These are phyloP conservation scores for Paramecium sonneborni DNA, from an alignment of 73 alveolate species.

Conservation along the genomic window DNA sequence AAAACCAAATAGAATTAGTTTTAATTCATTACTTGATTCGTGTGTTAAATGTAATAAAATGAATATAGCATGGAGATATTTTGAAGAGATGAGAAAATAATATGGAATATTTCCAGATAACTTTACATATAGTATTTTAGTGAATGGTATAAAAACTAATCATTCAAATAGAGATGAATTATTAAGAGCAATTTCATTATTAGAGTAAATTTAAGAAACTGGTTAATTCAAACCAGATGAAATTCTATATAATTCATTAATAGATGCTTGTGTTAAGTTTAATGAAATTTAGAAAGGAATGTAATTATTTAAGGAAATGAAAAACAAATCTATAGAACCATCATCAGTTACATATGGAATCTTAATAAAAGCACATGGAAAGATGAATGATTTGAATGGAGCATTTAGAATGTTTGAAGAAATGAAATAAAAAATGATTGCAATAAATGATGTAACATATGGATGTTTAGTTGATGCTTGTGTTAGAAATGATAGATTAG, in stretches of 20 bases:
- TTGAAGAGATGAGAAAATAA: constrained; percentile 67
- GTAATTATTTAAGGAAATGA: constrained; percentile 90
- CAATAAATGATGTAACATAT: constrained; percentile 69
- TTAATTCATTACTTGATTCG: constrained; percentile 72
- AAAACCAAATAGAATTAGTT: constrained; percentile 59
- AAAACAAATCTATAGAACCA: constrained; percentile 73
- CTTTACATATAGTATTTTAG: constrained; percentile 69
- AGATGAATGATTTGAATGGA: constrained; percentile 52
- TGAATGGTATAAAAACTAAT: constrained; percentile 68
- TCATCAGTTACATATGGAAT: constrained; percentile 64
- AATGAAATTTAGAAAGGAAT: constrained; percentile 80
- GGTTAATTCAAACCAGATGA: constrained; percentile 88
- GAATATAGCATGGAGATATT: constrained; percentile 70
- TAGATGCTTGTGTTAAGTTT: constrained; percentile 94
- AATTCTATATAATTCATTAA: constrained; percentile 89
- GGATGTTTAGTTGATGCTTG: constrained; percentile 65
- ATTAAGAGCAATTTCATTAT: constrained; percentile 84
- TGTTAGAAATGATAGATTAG: constrained; percentile 49
- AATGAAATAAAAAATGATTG: constrained; percentile 65
- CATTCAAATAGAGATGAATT: constrained; percentile 74
- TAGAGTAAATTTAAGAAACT: constrained; percentile 53
- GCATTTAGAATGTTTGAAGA: constrained; percentile 36
- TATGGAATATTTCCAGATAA: constrained; percentile 66
- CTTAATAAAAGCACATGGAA: constrained; percentile 51
- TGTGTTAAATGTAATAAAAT: constrained; percentile 64